A percentile compares a stretch with the other conserved stretches of the same genome.
These are phyloP conservation scores for Fusarium illudens DNA, from an alignment of 2,329 filamentous ascomycete species.

Conservation along the genomic window DNA sequence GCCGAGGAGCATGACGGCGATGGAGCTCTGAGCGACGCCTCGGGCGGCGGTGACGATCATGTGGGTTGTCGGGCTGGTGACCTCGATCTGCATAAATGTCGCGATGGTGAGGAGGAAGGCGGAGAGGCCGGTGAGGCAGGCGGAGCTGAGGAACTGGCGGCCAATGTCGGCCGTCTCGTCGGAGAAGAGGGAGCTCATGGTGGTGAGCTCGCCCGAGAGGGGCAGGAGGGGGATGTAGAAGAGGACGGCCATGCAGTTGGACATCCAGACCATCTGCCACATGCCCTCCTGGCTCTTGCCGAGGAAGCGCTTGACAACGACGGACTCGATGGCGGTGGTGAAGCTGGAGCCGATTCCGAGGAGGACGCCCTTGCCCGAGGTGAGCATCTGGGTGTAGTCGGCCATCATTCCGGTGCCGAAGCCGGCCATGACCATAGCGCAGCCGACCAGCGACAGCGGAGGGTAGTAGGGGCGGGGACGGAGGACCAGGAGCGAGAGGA, in stretches of 20 bases:
- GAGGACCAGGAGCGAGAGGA: conserved; percentile 39
- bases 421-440: conserved; percentile 41
- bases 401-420: conserved; percentile 41
- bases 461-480: conserved; percentile 42
- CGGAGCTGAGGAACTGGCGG: conserved; percentile 35
- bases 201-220: conserved; percentile 36
- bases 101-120: conserved; percentile 41
- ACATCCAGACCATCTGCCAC: conserved; percentile 45
- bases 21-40: conserved; percentile 40
- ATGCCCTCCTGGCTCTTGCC: conserved; percentile 41
- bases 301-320: conserved; percentile 40
- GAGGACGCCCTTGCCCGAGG: conserved; percentile 39
- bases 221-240: conserved; percentile 40
- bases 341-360: conserved; percentile 40
- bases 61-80: conserved; percentile 41
- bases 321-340: conserved; percentile 40
- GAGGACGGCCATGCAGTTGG: conserved; percentile 39
- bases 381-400: conserved; percentile 42
- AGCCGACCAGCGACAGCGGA: conserved; percentile 38
- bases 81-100: conserved; percentile 42
- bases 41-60: conserved; percentile 42
- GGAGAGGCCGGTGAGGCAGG: conserved; percentile 37
- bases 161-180: conserved; percentile 25
- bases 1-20: conserved; percentile 39
- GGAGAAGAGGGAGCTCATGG: conserved; percentile 31